These are phyloP conservation scores for Artemisia tridentata DNA, from an alignment of 129 eudicot species.

Conservation along the genomic window DNA sequence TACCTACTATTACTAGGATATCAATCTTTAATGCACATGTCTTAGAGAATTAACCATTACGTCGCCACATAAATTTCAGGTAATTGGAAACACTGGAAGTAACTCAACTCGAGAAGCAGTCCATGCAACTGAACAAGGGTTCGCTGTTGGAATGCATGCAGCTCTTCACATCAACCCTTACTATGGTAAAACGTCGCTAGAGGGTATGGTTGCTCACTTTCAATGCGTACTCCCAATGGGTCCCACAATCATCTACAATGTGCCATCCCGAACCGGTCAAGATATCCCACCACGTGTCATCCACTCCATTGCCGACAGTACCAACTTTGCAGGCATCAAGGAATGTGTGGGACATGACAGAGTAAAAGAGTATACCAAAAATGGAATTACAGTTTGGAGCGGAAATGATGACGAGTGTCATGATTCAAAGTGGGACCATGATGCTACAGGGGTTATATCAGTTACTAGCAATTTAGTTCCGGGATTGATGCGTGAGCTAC, in stretches of 20 bases:
- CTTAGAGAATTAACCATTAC: background rate
- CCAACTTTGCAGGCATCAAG: conserved; percentile 63
- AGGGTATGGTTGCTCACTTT: conserved; percentile 60
- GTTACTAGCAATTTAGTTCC: conserved; percentile 65
- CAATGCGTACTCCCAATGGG: conserved; percentile 62
- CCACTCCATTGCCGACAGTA: conserved; percentile 30
- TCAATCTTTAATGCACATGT: background rate
- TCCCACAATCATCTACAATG: conserved; percentile 63
- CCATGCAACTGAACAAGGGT: conserved; percentile 69
- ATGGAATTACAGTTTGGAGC: conserved; percentile 53
- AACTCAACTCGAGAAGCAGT: conserved; percentile 73
- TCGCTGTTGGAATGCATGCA: conserved; percentile 72
- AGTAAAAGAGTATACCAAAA: conserved; percentile 39
- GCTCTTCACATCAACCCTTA: conserved; percentile 76
- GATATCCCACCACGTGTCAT: conserved; percentile 63
- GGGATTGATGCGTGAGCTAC: conserved; percentile 47
- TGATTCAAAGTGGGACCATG: conserved; percentile 60
- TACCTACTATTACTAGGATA: background rate
- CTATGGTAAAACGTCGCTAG: conserved; percentile 63
- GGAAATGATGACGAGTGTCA: conserved; percentile 74
- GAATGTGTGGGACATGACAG: conserved; percentile 63
- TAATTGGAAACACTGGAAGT: conserved; percentile 67
- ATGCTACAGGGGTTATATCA: conserved; percentile 58
- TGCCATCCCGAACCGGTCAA: conserved; percentile 66
- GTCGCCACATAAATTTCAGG: conserved; percentile 12